These are phyloP conservation scores for Xylaria nigripes DNA, from an alignment of 495 filamentous ascomycete genomes.

Conservation along the genomic window DNA sequence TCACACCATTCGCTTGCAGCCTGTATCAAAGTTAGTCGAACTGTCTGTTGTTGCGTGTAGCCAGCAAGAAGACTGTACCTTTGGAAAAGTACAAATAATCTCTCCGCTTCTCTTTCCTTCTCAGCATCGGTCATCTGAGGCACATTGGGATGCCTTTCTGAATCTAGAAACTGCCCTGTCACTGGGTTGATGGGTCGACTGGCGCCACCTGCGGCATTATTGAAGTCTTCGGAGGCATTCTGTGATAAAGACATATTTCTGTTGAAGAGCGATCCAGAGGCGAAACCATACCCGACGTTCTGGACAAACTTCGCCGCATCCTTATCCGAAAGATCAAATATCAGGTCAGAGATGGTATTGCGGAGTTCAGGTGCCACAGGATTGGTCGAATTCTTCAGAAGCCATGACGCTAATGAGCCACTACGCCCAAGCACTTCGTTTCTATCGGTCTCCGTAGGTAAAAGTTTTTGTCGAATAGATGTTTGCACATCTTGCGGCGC, in stretches of 20 bases:
- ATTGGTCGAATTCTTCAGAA: conserved; percentile 74
- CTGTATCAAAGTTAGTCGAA: conserved; percentile 34
- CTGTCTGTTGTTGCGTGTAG: conserved; percentile 2
- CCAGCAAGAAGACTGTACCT: conserved; percentile 42
- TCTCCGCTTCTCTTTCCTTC: conserved; percentile 88
- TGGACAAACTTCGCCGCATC: conserved; percentile 63
- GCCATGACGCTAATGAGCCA: conserved; percentile 62
- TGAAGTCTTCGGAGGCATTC: conserved; percentile 51
- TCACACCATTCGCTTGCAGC: conserved; percentile 71
- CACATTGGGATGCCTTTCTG: conserved; percentile 49
- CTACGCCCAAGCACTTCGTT: conserved; percentile 67
- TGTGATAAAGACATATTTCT: conserved; percentile 71
- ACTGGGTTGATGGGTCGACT: conserved; percentile 63
- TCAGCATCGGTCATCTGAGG: conserved; percentile 82
- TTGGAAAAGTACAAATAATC: conserved; percentile 90
- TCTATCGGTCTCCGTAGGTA: conserved; percentile 77
- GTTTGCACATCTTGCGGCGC: conserved; percentile 56
- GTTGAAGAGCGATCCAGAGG: conserved; percentile 78
- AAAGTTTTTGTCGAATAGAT: conserved; percentile 56
- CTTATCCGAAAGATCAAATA: conserved; percentile 79
- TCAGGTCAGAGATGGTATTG: conserved; percentile 64
- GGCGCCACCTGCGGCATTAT: conserved; percentile 22
- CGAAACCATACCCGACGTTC: conserved; percentile 87
- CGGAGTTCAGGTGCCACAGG: conserved; percentile 60
- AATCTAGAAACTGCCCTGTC: conserved; percentile 75